phyloP scores from a whole-genome alignment of 2,329 filamentous ascomycete genomes.

The Epichloe gansuensis region DNA sequence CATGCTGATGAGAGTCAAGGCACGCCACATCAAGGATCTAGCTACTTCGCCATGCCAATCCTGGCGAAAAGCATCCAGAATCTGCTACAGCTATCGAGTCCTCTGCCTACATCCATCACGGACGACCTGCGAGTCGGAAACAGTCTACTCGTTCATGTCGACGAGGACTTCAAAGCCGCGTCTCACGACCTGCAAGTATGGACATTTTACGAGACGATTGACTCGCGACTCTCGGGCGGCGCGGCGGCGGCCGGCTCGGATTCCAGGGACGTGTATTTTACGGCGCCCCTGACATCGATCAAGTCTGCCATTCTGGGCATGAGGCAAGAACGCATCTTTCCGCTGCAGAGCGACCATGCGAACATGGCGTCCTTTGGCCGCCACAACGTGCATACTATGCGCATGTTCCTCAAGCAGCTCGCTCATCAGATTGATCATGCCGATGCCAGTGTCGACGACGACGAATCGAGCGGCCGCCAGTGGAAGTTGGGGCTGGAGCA shows the following conservation, averaged over 20 bases:
- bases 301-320: conserved; percentile 40
- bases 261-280: conserved; percentile 38
- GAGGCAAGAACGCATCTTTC: conserved; percentile 37
- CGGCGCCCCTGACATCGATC: conserved; percentile 45
- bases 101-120: conserved; percentile 37
- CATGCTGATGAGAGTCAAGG: conserved; percentile 19
- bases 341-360: conserved; percentile 41
- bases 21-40: conserved; percentile 50
- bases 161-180: conserved; percentile 43
- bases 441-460: conserved; percentile 16
- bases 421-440: conserved; percentile 20
- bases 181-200: conserved; percentile 46
- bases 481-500: conserved; percentile 36
- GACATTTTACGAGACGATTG: conserved; percentile 51
- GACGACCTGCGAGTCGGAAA: conserved; percentile 38
- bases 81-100: conserved; percentile 36
- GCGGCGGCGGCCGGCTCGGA: background rate
- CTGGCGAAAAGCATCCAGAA: conserved; percentile 41
- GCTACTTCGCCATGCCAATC: conserved; percentile 45
- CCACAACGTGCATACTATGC: conserved; percentile 35
- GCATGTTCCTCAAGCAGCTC: conserved; percentile 24
- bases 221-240: conserved; percentile 37
- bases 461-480: conserved; percentile 18
- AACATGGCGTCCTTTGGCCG: conserved; percentile 41
- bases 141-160: conserved; percentile 31